Base-by-base conservation (phyloP, 352 stramenopile species). In the Pythium grandisporangium region DNA sequence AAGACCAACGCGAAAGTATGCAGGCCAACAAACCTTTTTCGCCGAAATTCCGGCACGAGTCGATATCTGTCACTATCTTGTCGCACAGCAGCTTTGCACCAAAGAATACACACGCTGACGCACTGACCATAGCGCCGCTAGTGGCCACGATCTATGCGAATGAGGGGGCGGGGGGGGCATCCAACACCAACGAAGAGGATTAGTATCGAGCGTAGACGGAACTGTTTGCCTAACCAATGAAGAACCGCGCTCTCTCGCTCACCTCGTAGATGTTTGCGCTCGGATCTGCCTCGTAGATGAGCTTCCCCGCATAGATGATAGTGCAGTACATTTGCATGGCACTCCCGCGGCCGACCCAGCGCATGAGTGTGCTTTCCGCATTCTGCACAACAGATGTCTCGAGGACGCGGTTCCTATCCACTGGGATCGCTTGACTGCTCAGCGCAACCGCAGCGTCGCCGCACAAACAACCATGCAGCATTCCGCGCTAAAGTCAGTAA, bases 311-410 rank as follows among this genome's bases (percentile, higher is more conserved):
- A 26, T 83, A 59, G 27, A 88, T 51, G 42, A 88, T 30, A 5
- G 70, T 57, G 42, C 71, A 85, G 55, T 85, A 88, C 71, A 88
- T 85, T 34, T 88, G 75, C 48, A 63, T 76, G 29, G 69, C 61
- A 26, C 62, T 83, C 34, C 62, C 72, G 6, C 54, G 55, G 16
- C 75, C 72, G 34, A 88, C 55, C 70, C 67, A 85, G 21, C 51
- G 51, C 67, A 85, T 79, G 33, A 74, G 40, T 12, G 48, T 37
- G 19, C 52, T 60, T 1, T 76, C 72, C 17, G 68, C 75, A 43
- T 75, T 61, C 43, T 61, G 45, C 26, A 77, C 75, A 20, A 88
- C 52, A 1, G 51, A 37, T 8, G 67, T 73, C 50, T 85, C 75
- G 33, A 75, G 57, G 27, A 81, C 48, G 20, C 71, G 69, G 17